Evolutionary conservation across 768 basidiomycete genomes (phyloP).

Genomic region (Hericium coralloides): DNA sequence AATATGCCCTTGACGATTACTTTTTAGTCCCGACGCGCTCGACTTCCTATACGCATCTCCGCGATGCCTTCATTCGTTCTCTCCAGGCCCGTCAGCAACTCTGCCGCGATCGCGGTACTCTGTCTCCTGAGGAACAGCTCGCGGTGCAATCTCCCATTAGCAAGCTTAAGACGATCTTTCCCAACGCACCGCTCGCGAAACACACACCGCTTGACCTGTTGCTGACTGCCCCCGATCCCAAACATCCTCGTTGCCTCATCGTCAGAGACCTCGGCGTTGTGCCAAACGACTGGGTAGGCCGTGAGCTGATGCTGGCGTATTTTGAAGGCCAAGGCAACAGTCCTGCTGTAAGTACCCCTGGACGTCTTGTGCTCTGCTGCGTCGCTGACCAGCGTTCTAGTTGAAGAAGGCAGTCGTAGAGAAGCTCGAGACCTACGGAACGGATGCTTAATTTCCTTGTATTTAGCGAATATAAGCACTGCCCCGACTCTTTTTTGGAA

Average conservation of each 20-base stretch:
- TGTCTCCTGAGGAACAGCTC: constrained; percentile 53
- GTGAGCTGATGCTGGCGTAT: constrained; percentile 65
- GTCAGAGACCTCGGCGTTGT: constrained; percentile 68
- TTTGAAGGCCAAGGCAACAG: constrained; percentile 66
- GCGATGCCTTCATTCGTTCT: constrained; percentile 77
- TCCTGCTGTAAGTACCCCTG: constrained; percentile 45
- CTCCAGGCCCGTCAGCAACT: constrained; percentile 51
- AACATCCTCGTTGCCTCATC: constrained; percentile 44
- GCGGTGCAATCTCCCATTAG: constrained; percentile 54
- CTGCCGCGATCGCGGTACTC: constrained; percentile 38
- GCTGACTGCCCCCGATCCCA: constrained; percentile 43
- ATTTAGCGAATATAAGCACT: no score
- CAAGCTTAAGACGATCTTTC: constrained; percentile 69
- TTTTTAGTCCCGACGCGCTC: constrained; percentile 65
- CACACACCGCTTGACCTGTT: constrained; percentile 62
- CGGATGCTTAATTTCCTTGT: no score
- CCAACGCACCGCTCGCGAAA: constrained; percentile 58
- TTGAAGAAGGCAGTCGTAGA: constrained; percentile 1
- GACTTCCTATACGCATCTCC: constrained; percentile 70
- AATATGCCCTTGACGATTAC: neutral
- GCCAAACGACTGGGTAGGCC: constrained; percentile 67
- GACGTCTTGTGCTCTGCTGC: neutral
- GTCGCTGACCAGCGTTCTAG: neutral
- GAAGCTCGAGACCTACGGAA: neutral
- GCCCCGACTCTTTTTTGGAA: no score